Conservation (phyloP, 257 asterid species). For the Dorcoceras hygrometricum region DNA sequence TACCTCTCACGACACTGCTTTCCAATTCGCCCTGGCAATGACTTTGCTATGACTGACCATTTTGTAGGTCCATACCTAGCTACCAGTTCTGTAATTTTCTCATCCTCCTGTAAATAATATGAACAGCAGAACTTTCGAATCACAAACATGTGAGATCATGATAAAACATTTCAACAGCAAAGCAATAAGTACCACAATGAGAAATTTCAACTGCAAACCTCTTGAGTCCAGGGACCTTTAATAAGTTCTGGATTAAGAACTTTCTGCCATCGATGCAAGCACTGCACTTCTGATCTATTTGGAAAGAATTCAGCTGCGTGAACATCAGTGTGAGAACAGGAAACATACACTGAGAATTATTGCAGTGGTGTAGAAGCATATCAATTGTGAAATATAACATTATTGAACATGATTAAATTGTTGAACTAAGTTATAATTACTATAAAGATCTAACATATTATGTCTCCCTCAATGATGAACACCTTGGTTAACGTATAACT, state of each 20-base stretch:
- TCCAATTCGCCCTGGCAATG: constrained; percentile 97
- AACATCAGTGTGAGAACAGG: constrained; percentile 28
- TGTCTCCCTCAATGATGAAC: too few relatives aligned
- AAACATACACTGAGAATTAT: not conserved
- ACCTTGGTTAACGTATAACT: too few relatives aligned
- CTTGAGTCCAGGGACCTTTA: constrained; percentile 98
- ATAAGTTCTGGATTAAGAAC: constrained; percentile 98
- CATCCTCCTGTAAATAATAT: constrained; percentile 69
- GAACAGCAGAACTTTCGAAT: constrained; percentile 25
- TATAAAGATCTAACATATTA: too few relatives aligned
- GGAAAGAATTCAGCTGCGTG: constrained; percentile 90
- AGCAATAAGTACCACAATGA: too few relatives aligned
- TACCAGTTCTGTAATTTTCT: constrained; percentile 72
- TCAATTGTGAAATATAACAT: too few relatives aligned
- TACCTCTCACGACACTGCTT: constrained; percentile 99
- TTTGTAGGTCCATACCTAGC: constrained; percentile 87
- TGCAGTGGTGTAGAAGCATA: too few relatives aligned
- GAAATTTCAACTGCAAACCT: constrained; percentile 48
- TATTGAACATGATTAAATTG: too few relatives aligned
- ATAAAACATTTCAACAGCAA: too few relatives aligned
- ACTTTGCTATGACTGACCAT: constrained; percentile 95
- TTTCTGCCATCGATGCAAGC: constrained; percentile 99
- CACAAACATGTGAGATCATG: constrained; percentile 20
- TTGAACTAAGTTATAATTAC: too few relatives aligned
- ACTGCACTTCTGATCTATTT: constrained; percentile 98